Percentiles rank a stretch among this genome's conserved stretches.
Evolutionary conservation across 805 yeast species (phyloP).

Genomic region (Cyberlindnera nakhonratchasimensis): DNA sequence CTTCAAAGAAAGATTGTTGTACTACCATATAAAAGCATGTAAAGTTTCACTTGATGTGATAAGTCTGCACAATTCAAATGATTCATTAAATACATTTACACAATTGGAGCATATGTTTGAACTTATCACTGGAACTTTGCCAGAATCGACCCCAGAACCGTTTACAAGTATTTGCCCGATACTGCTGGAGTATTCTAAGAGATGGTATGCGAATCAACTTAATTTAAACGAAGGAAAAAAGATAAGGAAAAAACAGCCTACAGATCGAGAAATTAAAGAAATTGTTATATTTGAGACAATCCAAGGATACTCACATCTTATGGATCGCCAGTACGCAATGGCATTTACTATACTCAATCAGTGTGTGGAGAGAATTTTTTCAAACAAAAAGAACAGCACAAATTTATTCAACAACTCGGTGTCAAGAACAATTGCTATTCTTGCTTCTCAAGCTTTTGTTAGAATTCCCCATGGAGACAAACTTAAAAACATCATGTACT

Average conservation of each 20-base stretch:
- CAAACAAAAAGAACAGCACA: background rate
- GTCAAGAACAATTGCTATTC: slow-evolving; percentile 5
- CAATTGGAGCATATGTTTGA: slow-evolving; percentile 2
- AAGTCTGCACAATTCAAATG: background rate
- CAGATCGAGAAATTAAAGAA: background rate
- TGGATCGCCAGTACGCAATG: background rate
- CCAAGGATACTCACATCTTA: slow-evolving; percentile 6
- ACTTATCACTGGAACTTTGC: slow-evolving; percentile 1
- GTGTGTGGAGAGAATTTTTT: background rate
- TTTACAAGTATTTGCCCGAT: background rate
- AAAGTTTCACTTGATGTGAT: background rate
- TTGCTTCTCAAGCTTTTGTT: slow-evolving; percentile 10
- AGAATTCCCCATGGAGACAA: background rate
- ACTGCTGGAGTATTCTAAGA: background rate
- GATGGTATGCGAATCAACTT: background rate
- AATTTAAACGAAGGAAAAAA: background rate
- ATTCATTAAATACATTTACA: background rate
- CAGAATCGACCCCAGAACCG: slow-evolving; percentile 5
- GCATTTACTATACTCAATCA: slow-evolving; percentile 1
- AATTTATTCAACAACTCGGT: background rate
- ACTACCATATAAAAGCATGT: background rate
- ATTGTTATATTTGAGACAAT: slow-evolving; percentile 4
- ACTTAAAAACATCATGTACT: slow-evolving; percentile 1
- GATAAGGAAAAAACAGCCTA: background rate
- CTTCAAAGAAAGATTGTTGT: slow-evolving; percentile 3